These are phyloP conservation scores for Knoxdaviesia proteae DNA, from an alignment of 2,329 filamentous ascomycete species.

Conservation along the genomic window DNA sequence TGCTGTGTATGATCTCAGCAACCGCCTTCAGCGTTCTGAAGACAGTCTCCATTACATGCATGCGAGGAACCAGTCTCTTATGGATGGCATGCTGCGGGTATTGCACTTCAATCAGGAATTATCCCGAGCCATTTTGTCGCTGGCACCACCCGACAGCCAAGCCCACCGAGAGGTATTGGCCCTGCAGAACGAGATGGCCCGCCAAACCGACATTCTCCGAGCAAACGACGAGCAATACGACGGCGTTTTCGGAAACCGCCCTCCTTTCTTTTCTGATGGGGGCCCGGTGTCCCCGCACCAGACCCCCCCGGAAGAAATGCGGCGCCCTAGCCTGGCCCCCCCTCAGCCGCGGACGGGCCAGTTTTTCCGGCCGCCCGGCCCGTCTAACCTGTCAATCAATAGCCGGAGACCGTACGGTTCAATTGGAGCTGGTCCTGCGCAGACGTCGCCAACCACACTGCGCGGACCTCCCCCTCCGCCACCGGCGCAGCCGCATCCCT, in stretches of 20 bases:
- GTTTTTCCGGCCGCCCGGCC: conserved; percentile 57
- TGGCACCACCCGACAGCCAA: conserved; percentile 56
- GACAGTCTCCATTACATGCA: conserved; percentile 64
- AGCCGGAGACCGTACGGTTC: conserved; percentile 69
- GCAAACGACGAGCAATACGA: conserved; percentile 37
- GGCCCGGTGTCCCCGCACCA: conserved; percentile 76
- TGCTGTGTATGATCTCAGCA: conserved; percentile 58
- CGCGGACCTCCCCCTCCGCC: conserved; percentile 34
- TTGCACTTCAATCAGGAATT: conserved; percentile 69
- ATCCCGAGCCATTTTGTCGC: conserved; percentile 49
- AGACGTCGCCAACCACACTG: conserved; percentile 43
- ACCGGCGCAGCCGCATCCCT: conserved; percentile 38
- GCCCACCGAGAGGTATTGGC: conserved; percentile 54
- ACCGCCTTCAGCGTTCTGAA: conserved; percentile 60
- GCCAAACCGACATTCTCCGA: conserved; percentile 35
- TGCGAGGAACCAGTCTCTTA: conserved; percentile 59
- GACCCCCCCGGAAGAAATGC: conserved; percentile 64
- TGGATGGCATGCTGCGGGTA: conserved; percentile 55
- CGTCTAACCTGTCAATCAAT: conserved; percentile 53
- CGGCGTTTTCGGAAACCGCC: conserved; percentile 38
- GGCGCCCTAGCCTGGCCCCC: conserved; percentile 47
- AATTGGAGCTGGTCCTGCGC: conserved; percentile 48
- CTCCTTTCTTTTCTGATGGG: conserved; percentile 50
- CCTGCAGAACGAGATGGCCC: conserved; percentile 38
- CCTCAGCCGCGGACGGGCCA: conserved; percentile 30